Evolutionary conservation across 164 flowering plant species (phyloP), one percentile per base, ranked within the genome.

Genomic region (Santalum album): DNA sequence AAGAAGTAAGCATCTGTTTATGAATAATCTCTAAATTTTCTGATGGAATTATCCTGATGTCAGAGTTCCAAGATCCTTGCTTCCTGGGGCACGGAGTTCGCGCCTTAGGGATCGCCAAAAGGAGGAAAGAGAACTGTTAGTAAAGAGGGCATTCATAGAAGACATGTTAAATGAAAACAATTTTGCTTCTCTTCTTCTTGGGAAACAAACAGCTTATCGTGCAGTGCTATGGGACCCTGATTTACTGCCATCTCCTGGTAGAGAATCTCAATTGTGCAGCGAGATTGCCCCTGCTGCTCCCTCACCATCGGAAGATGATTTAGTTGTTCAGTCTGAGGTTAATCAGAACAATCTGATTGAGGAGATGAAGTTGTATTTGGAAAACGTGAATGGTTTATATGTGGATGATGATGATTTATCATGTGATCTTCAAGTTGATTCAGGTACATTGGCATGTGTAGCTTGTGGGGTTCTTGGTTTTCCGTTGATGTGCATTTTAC

Each of bases 401-500:
- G 26, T 58, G 26, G 76, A 78, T 42, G 79, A 79, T 72, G 86
- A 78, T 75, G 95, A 77, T 67, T 63, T 86, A 60, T 76, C 77
- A 21, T 69, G 77, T 69, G 95, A 86, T 67, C 82, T 90, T 57
- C 88, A 85, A 78, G 73, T 84, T 47, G 96, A 87, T 64, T 87
- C 97, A 9, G 97, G 97, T 49, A 69, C 97, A 35, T 67, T 90
- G 68, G 72, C 87, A 22, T 94, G 99, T 72, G 96, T 94, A 47
- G 95, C 96, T 65, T 94, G 99, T 68, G 99, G 99, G 14, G 68
- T 89, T 64, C 95, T 92, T 57, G 99, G 99, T 47, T 92, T 79
- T 73, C 99, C 99, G 61, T 89, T 85, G 70, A 87, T 92, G 97
- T 71, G 83, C 39, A 77, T 94, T 42, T 59, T 94, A 40, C 96